phyloP scores from a whole-genome alignment of 345 rosid species.

The Acer yangbiense region DNA sequence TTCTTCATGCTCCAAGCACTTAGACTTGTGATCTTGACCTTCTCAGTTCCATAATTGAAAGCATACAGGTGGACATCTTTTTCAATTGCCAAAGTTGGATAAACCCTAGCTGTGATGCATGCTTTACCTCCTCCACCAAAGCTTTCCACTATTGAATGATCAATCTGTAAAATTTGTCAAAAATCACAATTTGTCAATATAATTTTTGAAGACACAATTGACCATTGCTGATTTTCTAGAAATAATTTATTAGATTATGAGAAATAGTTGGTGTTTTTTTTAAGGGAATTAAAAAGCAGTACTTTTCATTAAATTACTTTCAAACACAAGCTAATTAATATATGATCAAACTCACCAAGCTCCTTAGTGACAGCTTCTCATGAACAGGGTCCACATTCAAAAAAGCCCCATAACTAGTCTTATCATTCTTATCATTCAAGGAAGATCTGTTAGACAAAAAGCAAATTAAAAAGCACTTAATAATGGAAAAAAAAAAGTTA shows the following conservation, averaged over 20 bases:
- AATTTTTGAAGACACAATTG: too few species aligned
- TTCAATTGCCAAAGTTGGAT: conserved; percentile 50
- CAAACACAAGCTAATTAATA: too few species aligned
- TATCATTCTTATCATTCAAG: conserved; percentile 28
- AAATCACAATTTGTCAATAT: too few species aligned
- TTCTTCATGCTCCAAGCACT: conserved; percentile 25
- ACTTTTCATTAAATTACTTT: too few species aligned
- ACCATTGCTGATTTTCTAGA: too few species aligned
- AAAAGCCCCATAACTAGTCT: conserved; percentile 36
- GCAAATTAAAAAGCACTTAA: too few species aligned
- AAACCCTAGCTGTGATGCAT: conserved; percentile 61
- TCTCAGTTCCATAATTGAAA: conserved; percentile 34
- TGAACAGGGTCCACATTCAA: conserved; percentile 39
- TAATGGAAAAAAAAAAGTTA: not conserved
- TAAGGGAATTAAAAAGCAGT: too few species aligned
- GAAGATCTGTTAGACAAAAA: conserved; percentile 13
- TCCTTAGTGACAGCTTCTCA: conserved; percentile 39
- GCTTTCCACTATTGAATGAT: conserved; percentile 62
- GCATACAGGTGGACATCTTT: conserved; percentile 31
- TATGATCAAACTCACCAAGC: conserved; percentile 32
- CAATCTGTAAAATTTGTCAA: conserved; percentile 32
- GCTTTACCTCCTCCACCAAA: conserved; percentile 49
- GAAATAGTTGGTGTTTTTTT: too few species aligned
- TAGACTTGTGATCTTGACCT: conserved; percentile 25
- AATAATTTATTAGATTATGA: too few species aligned